phyloP scores from a whole-genome alignment of 805 yeast genomes.

The Saccharomycopsis javanensis region DNA sequence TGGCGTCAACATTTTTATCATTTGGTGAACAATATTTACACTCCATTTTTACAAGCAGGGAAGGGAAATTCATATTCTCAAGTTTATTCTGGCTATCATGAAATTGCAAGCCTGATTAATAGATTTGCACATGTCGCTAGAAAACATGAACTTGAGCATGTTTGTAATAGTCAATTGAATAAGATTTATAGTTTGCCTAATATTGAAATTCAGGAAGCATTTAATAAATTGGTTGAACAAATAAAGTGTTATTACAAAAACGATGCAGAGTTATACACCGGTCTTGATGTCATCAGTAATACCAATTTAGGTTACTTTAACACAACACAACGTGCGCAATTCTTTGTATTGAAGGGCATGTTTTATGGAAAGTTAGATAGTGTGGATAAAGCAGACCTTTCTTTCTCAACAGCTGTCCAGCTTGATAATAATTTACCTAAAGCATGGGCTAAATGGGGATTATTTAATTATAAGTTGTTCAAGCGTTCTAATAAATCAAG shows the following conservation, averaged over 20 bases:
- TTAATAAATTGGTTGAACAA: constrained; percentile 88
- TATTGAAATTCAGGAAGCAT: constrained; percentile 97
- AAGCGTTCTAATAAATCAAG: constrained; percentile 27
- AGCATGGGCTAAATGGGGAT: constrained; percentile 99
- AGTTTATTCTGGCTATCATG: constrained; percentile 97
- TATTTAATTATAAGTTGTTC: constrained; percentile 80
- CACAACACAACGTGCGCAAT: constrained; percentile 96
- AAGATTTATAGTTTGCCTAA: constrained; percentile 93
- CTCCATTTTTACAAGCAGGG: constrained; percentile 76
- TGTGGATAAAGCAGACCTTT: constrained; percentile 92
- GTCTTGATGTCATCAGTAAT: constrained; percentile 91
- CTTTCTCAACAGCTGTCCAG: constrained; percentile 96
- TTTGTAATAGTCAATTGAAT: constrained; percentile 84
- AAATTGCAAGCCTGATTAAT: constrained; percentile 97
- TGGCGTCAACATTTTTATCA: constrained; percentile 99
- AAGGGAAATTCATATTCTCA: constrained; percentile 76
- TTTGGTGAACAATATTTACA: constrained; percentile 86
- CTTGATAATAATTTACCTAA: constrained; percentile 88
- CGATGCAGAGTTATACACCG: constrained; percentile 83
- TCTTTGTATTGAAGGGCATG: constrained; percentile 96
- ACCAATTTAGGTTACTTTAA: constrained; percentile 94
- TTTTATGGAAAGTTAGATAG: constrained; percentile 85
- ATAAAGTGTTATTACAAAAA: constrained; percentile 96
- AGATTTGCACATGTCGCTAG: constrained; percentile 98
- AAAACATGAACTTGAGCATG: constrained; percentile 94